Evolutionary conservation across 768 basidiomycete species (phyloP), one percentile per base, ranked within the genome.

Genomic region (Lactarius vividus): DNA sequence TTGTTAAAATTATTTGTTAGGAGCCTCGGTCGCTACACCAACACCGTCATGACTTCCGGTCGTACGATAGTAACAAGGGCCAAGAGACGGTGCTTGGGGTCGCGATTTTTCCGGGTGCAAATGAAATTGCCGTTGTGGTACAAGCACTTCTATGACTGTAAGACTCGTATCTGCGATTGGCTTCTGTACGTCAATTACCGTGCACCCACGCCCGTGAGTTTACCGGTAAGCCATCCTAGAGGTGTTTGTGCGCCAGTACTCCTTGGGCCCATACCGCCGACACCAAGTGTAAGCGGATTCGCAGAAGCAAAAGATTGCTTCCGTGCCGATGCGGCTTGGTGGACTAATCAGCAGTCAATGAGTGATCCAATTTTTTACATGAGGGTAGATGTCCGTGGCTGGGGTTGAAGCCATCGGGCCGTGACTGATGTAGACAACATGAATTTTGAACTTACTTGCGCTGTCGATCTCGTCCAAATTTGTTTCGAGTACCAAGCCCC

Each of bases 401-500:
- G n/a, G 44, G n/a, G n/a, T 46, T 7, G 11, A 49, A 23, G 46
- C 46, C 46, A n/a, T 46, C 44, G 44, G n/a, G 11, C 16, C 58
- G 29, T 39, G 28, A 28, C 28, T 31, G 58, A 33, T 20, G 16
- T 8, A 59, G 35, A 35, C 29, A 35, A 16, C 18, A 16, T 10
- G 26, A 29, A 33, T 28, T 16, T n/a, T n/a, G 59, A 31, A 75
- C 86, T 60, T 70, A 92, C 92, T 85, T 67, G 87, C 82, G 68
- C 71, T 77, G 70, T 87, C 87, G 63, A 94, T 94, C 73, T 92
- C 91, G 61, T 92, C 91, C 29, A 94, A 87, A 75, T 92, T 94
- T 15, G 96, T 99, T 76, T 99, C 97, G 52, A 98, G 81, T 10
- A 98, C 97, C 42, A 98, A 82, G 6, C 97, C 97, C 18, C 95